Conservation (phyloP, 2,329 filamentous ascomycete species). For the Calonectria hawksworthii region DNA sequence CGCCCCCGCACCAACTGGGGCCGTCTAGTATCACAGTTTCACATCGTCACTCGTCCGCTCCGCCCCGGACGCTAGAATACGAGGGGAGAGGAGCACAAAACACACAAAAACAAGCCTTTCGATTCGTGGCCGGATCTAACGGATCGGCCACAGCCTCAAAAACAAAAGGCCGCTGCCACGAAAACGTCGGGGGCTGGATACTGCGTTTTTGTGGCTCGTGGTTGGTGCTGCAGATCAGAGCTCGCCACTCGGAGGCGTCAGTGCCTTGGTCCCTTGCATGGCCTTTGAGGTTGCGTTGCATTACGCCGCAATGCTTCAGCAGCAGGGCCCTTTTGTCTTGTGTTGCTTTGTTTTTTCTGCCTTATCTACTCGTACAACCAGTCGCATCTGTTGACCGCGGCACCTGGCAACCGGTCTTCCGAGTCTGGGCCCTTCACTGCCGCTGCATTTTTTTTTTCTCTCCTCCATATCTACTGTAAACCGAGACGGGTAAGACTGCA, state of each 20-base stretch:
- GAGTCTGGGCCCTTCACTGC: constrained; percentile 3
- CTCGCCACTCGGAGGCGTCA: constrained; percentile 9
- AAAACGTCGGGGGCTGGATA: constrained; percentile 14
- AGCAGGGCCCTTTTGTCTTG: constrained; percentile 15
- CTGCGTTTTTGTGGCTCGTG: not conserved
- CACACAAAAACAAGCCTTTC: not conserved
- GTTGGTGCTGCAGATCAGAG: constrained; percentile 1
- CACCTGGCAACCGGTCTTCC: not conserved
- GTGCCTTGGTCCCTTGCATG: constrained; percentile 11
- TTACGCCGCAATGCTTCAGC: constrained; percentile 10
- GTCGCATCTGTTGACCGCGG: not conserved
- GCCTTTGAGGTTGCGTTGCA: constrained; percentile 6
- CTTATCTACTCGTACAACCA: not conserved
- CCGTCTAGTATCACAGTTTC: constrained; percentile 13
- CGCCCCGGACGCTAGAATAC: not conserved
- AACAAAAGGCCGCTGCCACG: constrained; percentile 6
- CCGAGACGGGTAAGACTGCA: not conserved
- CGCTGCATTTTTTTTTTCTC: not conserved
- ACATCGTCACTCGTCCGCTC: constrained; percentile 4
- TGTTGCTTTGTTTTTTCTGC: constrained; percentile 1
- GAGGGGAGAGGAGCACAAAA: not conserved
- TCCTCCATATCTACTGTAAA: constrained; percentile 8
- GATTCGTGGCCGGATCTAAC: constrained; percentile 7
- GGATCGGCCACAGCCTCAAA: constrained; percentile 1
- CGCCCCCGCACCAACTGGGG: constrained; percentile 15